phyloP scores from a whole-genome alignment of 352 stramenopile species.

The Pythium myriotylum region DNA sequence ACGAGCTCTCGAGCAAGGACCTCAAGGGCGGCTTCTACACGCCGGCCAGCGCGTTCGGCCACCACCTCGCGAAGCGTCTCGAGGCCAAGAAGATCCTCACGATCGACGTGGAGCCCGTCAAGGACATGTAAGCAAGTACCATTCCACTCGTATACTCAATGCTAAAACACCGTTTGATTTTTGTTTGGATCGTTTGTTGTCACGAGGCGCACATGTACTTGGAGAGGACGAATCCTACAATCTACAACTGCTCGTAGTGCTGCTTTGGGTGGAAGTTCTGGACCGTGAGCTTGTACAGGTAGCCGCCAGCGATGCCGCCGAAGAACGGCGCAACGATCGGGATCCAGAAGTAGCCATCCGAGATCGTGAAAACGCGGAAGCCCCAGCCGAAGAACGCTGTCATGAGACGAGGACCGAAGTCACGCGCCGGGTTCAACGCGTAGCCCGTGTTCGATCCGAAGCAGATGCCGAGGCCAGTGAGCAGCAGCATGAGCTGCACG shows the following conservation, averaged over 20 bases:
- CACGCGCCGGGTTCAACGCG: constrained; percentile 63
- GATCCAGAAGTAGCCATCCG: constrained; percentile 62
- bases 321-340: constrained; percentile 47
- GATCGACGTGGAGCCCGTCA: constrained; percentile 36
- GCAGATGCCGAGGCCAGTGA: constrained; percentile 67
- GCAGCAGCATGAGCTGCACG: constrained; percentile 45
- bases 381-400: constrained; percentile 48
- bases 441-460: constrained; percentile 78
- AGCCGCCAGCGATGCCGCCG: constrained; percentile 41
- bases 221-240: background rate
- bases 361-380: constrained; percentile 47
- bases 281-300: constrained; percentile 49
- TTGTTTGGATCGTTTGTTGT: too few relatives aligned
- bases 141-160: too few relatives aligned
- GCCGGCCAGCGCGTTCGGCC: constrained; percentile 55
- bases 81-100: constrained; percentile 59
- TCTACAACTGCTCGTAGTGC: constrained; percentile 9
- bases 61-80: constrained; percentile 51
- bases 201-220: background rate
- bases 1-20: constrained; percentile 28
- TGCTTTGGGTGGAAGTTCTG: constrained; percentile 44
- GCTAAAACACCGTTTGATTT: too few relatives aligned
- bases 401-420: constrained; percentile 52
- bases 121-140: background rate
- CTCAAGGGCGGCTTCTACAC: constrained; percentile 56